Evolutionary conservation across 2,329 filamentous ascomycete species (phyloP).

Genomic region (Talaromyces sp.): DNA sequence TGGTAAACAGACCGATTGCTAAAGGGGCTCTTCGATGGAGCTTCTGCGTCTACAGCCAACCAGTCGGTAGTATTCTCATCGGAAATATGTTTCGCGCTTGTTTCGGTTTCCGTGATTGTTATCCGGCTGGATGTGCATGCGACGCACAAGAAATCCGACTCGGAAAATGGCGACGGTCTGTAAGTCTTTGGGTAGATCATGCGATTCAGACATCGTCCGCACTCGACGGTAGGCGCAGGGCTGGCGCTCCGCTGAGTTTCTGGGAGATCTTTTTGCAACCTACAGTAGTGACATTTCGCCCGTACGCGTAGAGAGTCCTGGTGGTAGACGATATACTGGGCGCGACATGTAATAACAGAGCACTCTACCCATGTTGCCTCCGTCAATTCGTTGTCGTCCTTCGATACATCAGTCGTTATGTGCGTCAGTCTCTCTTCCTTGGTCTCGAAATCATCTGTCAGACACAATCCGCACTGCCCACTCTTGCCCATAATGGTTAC

Average conservation of each 20-base stretch:
- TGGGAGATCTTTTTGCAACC: background rate
- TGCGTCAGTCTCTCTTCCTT: background rate
- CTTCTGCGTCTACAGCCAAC: slow-evolving; percentile 41
- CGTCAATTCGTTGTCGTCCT: slow-evolving; percentile 27
- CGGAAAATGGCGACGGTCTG: slow-evolving; percentile 19
- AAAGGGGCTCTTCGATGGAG: slow-evolving; percentile 13
- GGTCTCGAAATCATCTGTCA: background rate
- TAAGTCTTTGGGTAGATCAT: background rate
- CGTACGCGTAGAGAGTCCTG: slow-evolving; percentile 28
- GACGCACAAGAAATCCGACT: slow-evolving; percentile 35
- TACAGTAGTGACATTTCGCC: background rate
- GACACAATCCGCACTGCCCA: background rate
- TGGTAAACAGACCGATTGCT: background rate
- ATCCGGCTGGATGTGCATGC: slow-evolving; percentile 34
- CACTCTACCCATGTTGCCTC: slow-evolving; percentile 48
- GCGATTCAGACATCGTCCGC: background rate
- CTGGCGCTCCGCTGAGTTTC: background rate
- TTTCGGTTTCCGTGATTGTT: slow-evolving; percentile 37
- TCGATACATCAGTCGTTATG: slow-evolving; percentile 22
- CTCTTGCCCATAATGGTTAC: background rate
- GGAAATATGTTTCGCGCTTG: slow-evolving; percentile 33
- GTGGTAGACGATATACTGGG: slow-evolving; percentile 51
- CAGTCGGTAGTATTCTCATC: slow-evolving; percentile 41
- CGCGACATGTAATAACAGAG: slow-evolving; percentile 37
- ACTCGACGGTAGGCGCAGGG: background rate